These are phyloP conservation scores for Entomophthora muscae DNA, from an alignment of 371 early-diverging fungal species.

Conservation along the genomic window DNA sequence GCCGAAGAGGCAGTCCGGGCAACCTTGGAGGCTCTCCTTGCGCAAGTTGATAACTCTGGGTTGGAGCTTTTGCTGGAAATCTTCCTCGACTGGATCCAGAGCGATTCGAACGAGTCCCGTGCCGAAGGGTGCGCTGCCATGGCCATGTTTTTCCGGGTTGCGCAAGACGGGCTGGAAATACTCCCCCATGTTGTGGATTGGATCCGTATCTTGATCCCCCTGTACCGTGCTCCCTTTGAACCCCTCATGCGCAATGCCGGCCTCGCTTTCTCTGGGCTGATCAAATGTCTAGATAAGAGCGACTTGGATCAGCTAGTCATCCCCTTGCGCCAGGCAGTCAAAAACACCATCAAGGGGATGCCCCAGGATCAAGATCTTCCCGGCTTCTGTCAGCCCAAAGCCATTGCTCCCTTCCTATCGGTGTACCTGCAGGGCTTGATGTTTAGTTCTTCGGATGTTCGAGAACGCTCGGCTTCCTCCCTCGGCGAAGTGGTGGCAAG, in stretches of 20 bases:
- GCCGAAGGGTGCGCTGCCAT: slow-evolving; percentile 35
- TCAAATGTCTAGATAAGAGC: slow-evolving; percentile 64
- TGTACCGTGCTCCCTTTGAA: slow-evolving; percentile 36
- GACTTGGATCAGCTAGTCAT: slow-evolving; percentile 65
- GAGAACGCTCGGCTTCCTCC: slow-evolving; percentile 72
- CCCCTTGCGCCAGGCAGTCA: slow-evolving; percentile 52
- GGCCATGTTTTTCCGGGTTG: slow-evolving; percentile 11
- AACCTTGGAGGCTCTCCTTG: slow-evolving; percentile 41
- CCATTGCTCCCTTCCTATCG: slow-evolving; percentile 73
- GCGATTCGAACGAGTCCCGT: slow-evolving; percentile 29
- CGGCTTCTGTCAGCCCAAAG: slow-evolving; percentile 85
- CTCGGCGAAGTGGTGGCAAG: slow-evolving; percentile 62
- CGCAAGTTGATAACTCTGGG: slow-evolving; percentile 56
- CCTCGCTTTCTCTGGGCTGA: slow-evolving; percentile 60
- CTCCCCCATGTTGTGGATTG: slow-evolving; percentile 63
- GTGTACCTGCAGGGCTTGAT: slow-evolving; percentile 88
- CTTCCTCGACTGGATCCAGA: slow-evolving; percentile 42
- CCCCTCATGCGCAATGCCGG: slow-evolving; percentile 50
- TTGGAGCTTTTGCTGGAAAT: slow-evolving; percentile 47
- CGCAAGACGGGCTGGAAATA: slow-evolving; percentile 19
- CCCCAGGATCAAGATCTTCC: slow-evolving; percentile 46
- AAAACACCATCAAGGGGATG: slow-evolving; percentile 18
- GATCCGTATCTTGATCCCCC: slow-evolving; percentile 53
- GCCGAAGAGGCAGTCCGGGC: slow-evolving; percentile 43
- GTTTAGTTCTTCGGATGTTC: slow-evolving; percentile 64